Evolutionary conservation across 73 alveolate species (phyloP).

Genomic region (Blepharisma stoltei): DNA sequence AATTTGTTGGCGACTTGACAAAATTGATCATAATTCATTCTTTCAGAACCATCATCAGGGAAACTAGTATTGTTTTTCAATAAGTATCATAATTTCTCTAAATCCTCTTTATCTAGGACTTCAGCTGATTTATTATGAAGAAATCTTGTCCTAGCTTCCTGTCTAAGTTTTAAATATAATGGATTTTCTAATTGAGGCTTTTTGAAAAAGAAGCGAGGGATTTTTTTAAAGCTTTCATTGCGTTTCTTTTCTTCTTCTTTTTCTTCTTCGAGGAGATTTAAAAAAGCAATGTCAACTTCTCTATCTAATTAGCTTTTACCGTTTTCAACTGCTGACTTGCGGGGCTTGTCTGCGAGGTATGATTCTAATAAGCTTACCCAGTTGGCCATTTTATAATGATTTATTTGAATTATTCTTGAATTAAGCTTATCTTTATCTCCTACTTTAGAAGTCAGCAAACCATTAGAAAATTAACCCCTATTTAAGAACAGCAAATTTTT

Average conservation of each 20-base stretch:
- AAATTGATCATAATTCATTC: slow-evolving; percentile 86
- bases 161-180: slow-evolving; percentile 79
- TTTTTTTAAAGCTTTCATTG: slow-evolving; percentile 72
- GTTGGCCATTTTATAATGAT: slow-evolving; percentile 37
- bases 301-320: slow-evolving; percentile 47
- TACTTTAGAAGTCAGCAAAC: too few species aligned
- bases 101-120: slow-evolving; percentile 86
- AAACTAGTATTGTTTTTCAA: slow-evolving; percentile 79
- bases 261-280: slow-evolving; percentile 80
- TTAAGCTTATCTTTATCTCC: too few species aligned
- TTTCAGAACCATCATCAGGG: slow-evolving; percentile 90
- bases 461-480: too few species aligned
- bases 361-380: slow-evolving; percentile 49
- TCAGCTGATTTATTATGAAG: slow-evolving; percentile 89
- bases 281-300: slow-evolving; percentile 78
- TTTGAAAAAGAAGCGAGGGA: slow-evolving; percentile 85
- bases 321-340: slow-evolving; percentile 62
- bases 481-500: too few species aligned
- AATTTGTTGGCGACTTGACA: slow-evolving; percentile 60
- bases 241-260: slow-evolving; percentile 70
- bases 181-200: slow-evolving; percentile 73
- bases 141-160: slow-evolving; percentile 91
- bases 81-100: slow-evolving; percentile 83
- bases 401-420: not conserved
- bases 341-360: slow-evolving; percentile 53